A percentile compares a stretch with the other conserved stretches of the same genome.
Conservation (phyloP, 805 yeast species). For the Ogataea trehaloabstinens region DNA sequence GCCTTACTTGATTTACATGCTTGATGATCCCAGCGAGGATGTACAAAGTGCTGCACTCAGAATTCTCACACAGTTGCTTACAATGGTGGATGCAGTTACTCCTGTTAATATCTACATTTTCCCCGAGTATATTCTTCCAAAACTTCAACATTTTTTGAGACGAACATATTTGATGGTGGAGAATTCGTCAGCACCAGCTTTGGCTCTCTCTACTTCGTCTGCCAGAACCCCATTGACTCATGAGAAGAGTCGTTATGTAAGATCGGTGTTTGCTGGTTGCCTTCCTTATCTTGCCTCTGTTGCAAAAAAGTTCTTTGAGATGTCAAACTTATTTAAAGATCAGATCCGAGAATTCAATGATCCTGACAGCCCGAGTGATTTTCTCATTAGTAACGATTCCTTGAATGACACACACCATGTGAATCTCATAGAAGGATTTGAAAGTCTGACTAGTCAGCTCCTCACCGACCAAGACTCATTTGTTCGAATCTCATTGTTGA, state of each 20-base stretch:
- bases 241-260: conserved; percentile 39
- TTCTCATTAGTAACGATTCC: conserved; percentile 30
- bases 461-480: conserved; percentile 66
- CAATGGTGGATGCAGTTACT: conserved; percentile 60
- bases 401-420: conserved; percentile 40
- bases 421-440: conserved; percentile 54
- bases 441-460: conserved; percentile 58
- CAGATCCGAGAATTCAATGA: conserved; percentile 30
- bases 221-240: conserved; percentile 3
- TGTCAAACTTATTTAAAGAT: conserved; percentile 49
- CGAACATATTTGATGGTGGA: conserved; percentile 34
- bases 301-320: conserved; percentile 61
- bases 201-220: conserved; percentile 5
- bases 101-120: conserved; percentile 76
- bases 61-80: conserved; percentile 63
- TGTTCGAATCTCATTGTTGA: conserved; percentile 69
- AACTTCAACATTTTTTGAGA: conserved; percentile 46
- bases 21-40: conserved; percentile 64
- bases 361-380: conserved; percentile 44
- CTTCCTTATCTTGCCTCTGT: conserved; percentile 69
- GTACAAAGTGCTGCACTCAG: conserved; percentile 69
- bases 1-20: conserved; percentile 71
- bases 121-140: conserved; percentile 79
- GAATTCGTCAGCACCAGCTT: conserved; percentile 10
- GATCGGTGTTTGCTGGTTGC: conserved; percentile 68